phyloP scores from a whole-genome alignment of 441 rosid species.

The Bocquillonia castaneifolia region DNA sequence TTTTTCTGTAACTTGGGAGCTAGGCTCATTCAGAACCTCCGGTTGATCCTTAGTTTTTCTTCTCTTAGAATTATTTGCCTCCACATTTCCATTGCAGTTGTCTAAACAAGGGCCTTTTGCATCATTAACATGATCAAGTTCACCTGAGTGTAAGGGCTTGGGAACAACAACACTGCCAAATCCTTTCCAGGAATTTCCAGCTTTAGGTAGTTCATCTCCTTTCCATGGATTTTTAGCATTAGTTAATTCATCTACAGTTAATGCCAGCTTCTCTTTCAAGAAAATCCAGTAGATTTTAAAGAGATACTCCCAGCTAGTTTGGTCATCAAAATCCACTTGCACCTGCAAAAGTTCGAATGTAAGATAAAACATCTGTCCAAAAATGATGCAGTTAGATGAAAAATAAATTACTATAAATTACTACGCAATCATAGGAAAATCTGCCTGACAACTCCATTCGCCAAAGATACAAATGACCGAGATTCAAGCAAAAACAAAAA shows the following conservation, averaged over 20 bases:
- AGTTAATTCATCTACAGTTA: slow-evolving; percentile 66
- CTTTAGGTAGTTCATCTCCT: slow-evolving; percentile 33
- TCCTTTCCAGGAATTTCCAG: slow-evolving; percentile 55
- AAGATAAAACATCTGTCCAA: slow-evolving; percentile 9
- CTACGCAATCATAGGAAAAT: no score
- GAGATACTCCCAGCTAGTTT: slow-evolving; percentile 98
- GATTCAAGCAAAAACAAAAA: slow-evolving; percentile 4
- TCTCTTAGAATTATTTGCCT: slow-evolving; percentile 42
- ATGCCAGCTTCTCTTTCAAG: slow-evolving; percentile 64
- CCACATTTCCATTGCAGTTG: slow-evolving; percentile 35
- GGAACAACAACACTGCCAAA: slow-evolving; percentile 33
- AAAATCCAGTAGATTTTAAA: slow-evolving; percentile 90
- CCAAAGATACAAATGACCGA: slow-evolving; percentile 1
- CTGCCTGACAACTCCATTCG: slow-evolving; percentile 6
- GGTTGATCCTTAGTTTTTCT: slow-evolving; percentile 46
- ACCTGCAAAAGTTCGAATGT: slow-evolving; percentile 47
- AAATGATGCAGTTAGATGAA: slow-evolving; percentile 2
- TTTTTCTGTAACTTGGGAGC: slow-evolving; percentile 24
- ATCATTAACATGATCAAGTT: slow-evolving; percentile 29
- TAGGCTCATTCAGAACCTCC: slow-evolving; percentile 28
- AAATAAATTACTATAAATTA: background rate
- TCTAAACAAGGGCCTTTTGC: slow-evolving; percentile 32
- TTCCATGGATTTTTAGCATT: slow-evolving; percentile 51
- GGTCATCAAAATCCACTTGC: slow-evolving; percentile 98
- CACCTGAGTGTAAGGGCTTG: slow-evolving; percentile 30